These are phyloP conservation scores for Bromus sterilis DNA, from an alignment of 176 grass and related monocot genomes.

Conservation along the genomic window DNA sequence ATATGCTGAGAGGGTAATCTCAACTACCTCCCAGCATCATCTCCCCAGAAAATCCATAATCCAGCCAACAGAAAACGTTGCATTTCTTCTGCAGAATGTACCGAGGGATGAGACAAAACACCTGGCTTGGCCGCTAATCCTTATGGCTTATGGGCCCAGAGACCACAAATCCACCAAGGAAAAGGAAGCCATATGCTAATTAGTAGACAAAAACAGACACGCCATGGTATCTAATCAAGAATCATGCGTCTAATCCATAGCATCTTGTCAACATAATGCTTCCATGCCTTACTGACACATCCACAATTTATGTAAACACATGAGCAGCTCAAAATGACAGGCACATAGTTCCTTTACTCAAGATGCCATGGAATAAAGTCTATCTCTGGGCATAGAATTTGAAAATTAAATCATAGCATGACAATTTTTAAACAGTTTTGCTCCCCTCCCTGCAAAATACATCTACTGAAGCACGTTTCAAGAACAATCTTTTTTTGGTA, in stretches of 20 bases:
- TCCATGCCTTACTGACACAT: neutral
- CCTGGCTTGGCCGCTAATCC: slow-evolving; percentile 9
- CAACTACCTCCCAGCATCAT: slow-evolving; percentile 17
- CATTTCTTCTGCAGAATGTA: slow-evolving; percentile 18
- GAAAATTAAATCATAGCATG: too few species aligned
- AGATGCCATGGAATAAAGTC: neutral
- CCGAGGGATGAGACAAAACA: slow-evolving; percentile 31
- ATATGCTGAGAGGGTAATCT: slow-evolving; percentile 18
- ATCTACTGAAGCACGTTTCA: too few species aligned
- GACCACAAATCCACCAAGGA: slow-evolving; percentile 13
- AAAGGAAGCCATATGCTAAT: neutral
- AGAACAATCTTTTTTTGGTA: too few species aligned
- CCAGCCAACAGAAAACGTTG: slow-evolving; percentile 21
- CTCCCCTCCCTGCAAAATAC: too few species aligned
- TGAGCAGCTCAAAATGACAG: neutral
- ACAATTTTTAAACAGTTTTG: too few species aligned
- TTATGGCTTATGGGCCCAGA: neutral
- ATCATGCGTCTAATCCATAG: slow-evolving; percentile 15
- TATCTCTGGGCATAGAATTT: neutral
- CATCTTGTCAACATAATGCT: neutral
- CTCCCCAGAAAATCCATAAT: slow-evolving; percentile 9
- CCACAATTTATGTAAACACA: neutral
- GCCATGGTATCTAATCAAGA: slow-evolving; percentile 21
- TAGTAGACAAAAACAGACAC: slow-evolving; percentile 24
- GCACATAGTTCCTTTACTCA: neutral